Conservation (phyloP, 2,329 filamentous ascomycete species). For the Tolypocladium amazonense region DNA sequence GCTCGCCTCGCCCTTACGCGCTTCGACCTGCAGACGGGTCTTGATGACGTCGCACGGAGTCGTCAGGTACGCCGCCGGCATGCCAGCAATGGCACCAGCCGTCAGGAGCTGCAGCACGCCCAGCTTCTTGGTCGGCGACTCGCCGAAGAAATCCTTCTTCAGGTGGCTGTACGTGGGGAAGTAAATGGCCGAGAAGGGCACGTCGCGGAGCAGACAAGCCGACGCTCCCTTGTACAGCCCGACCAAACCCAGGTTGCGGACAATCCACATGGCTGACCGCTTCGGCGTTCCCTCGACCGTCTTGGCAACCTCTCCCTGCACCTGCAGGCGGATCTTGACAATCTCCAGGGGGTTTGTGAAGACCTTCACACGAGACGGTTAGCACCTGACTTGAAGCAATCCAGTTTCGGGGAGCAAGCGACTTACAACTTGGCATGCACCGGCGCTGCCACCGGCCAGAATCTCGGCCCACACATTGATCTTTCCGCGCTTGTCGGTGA, state of each 20-base stretch:
- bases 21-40: conserved; percentile 93
- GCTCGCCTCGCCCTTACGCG: conserved; percentile 81
- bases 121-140: conserved; percentile 76
- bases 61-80: conserved; percentile 88
- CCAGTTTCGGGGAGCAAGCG: conserved; percentile 1
- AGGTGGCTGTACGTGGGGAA: conserved; percentile 95
- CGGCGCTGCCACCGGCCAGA: conserved; percentile 78
- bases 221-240: conserved; percentile 95
- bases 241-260: conserved; percentile 84
- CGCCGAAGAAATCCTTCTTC: conserved; percentile 89
- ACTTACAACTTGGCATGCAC: conserved; percentile 89
- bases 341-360: conserved; percentile 98
- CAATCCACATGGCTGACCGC: conserved; percentile 95
- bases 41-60: conserved; percentile 99
- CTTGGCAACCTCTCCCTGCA: conserved; percentile 93
- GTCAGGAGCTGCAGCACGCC: conserved; percentile 85
- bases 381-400: not conserved
- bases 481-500: conserved; percentile 64
- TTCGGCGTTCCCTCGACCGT: conserved; percentile 70
- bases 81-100: conserved; percentile 87
- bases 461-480: conserved; percentile 68
- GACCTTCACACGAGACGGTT: conserved; percentile 41
- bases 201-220: conserved; percentile 88
- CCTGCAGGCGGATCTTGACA: conserved; percentile 96
- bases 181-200: conserved; percentile 97